A percentile compares a stretch with the other conserved stretches of the same genome.
Evolutionary conservation across 768 basidiomycete species (phyloP).

Genomic region (Russula ochroleuca): DNA sequence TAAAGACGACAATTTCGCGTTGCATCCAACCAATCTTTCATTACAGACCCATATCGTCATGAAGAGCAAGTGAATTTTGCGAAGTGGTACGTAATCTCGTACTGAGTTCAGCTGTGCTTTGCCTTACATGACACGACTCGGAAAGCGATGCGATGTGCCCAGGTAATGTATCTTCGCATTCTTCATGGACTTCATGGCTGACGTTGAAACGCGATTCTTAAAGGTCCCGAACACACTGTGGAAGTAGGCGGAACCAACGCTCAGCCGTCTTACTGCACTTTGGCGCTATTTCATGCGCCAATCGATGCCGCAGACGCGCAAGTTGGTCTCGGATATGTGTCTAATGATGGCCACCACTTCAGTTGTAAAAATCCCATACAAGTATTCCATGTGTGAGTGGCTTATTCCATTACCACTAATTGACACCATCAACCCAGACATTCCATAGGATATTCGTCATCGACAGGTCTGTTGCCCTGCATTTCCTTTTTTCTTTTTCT

Average conservation of each 20-base stretch:
- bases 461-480: slow-evolving; percentile 46
- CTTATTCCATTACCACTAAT: not conserved
- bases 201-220: not conserved
- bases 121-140: no score
- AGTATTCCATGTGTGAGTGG: slow-evolving; percentile 56
- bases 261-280: slow-evolving; percentile 50
- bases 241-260: slow-evolving; percentile 30
- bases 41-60: slow-evolving; percentile 52
- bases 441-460: slow-evolving; percentile 50
- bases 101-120: not conserved
- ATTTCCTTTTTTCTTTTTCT: slow-evolving; percentile 31
- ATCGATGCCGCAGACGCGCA: slow-evolving; percentile 33
- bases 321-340: slow-evolving; percentile 44
- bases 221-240: slow-evolving; percentile 50
- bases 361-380: slow-evolving; percentile 54
- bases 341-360: slow-evolving; percentile 54
- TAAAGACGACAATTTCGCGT: not conserved
- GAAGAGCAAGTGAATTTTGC: slow-evolving; percentile 54
- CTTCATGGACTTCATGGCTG: no score
- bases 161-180: slow-evolving; percentile 34
- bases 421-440: not conserved
- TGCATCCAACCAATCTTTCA: not conserved
- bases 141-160: slow-evolving; percentile 48
- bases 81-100: slow-evolving; percentile 44
- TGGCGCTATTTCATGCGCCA: slow-evolving; percentile 50